These are phyloP conservation scores for Lactuca sativa DNA, from an alignment of 129 eudicot genomes.

Conservation along the genomic window DNA sequence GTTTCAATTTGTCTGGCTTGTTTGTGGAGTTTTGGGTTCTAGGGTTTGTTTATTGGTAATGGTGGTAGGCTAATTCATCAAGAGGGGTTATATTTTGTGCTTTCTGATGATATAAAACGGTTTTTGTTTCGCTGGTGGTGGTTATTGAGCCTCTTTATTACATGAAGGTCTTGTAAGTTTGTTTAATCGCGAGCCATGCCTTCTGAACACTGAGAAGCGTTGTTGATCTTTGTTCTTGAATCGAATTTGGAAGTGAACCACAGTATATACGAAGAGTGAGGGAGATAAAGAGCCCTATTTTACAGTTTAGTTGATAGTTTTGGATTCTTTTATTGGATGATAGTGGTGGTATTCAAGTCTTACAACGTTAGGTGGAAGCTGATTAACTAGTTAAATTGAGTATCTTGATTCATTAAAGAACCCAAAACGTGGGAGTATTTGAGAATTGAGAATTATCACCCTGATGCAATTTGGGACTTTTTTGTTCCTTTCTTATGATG, in stretches of 20 bases:
- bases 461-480: constrained; percentile 34
- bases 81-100: constrained; percentile 22
- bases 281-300: constrained; percentile 19
- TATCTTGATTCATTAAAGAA: constrained; percentile 22
- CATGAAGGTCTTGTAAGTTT: constrained; percentile 19
- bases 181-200: background rate
- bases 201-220: constrained; percentile 7
- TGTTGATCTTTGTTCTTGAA: constrained; percentile 29
- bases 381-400: constrained; percentile 1
- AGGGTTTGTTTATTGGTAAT: constrained; percentile 52
- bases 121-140: constrained; percentile 12
- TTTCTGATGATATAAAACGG: constrained; percentile 23
- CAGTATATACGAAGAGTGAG: constrained; percentile 21
- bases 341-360: constrained; percentile 17
- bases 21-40: constrained; percentile 35
- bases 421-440: constrained; percentile 21
- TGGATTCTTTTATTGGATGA: constrained; percentile 33
- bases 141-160: constrained; percentile 20
- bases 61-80: constrained; percentile 24
- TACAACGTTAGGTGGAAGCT: constrained; percentile 11
- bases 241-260: constrained; percentile 23
- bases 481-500: constrained; percentile 44
- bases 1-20: constrained; percentile 8
- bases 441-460: constrained; percentile 7
- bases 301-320: constrained; percentile 25